Conservation (phyloP, 345 rosid species). For the Camelina sativa region DNA sequence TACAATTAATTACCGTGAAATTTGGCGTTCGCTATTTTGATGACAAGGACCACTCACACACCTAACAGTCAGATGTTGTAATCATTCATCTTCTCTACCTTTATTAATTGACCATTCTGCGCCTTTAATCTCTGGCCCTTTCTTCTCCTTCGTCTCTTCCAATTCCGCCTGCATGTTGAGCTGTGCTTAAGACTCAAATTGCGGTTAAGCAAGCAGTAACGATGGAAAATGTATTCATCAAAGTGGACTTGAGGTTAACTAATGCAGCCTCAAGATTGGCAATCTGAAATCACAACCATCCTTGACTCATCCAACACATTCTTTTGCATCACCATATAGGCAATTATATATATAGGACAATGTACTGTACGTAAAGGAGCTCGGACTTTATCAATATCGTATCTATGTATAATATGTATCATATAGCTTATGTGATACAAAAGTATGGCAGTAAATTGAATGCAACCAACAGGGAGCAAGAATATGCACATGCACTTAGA, state of each 20-base stretch:
- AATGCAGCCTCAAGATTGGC: slow-evolving; percentile 74
- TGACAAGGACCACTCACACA: neutral
- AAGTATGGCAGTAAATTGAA: neutral
- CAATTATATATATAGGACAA: neutral
- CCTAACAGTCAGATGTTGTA: neutral
- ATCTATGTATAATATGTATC: no score
- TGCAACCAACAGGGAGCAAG: neutral
- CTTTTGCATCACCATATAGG: slow-evolving; percentile 54
- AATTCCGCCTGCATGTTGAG: slow-evolving; percentile 54
- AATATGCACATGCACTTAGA: neutral
- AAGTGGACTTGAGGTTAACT: slow-evolving; percentile 68
- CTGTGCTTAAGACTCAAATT: neutral
- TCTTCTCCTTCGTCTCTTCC: slow-evolving; percentile 65
- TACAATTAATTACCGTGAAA: neutral
- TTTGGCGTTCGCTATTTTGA: neutral
- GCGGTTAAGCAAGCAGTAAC: neutral
- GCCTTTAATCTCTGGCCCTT: slow-evolving; percentile 47
- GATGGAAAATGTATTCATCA: slow-evolving; percentile 52
- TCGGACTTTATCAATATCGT: neutral
- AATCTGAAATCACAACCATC: slow-evolving; percentile 19
- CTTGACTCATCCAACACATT: slow-evolving; percentile 93
- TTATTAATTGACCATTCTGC: slow-evolving; percentile 52
- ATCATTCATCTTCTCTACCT: slow-evolving; percentile 43
- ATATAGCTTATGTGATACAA: neutral
- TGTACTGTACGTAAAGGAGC: neutral